Conservation (phyloP, 2,329 filamentous ascomycete genomes). For the Madurella fahalii region DNA sequence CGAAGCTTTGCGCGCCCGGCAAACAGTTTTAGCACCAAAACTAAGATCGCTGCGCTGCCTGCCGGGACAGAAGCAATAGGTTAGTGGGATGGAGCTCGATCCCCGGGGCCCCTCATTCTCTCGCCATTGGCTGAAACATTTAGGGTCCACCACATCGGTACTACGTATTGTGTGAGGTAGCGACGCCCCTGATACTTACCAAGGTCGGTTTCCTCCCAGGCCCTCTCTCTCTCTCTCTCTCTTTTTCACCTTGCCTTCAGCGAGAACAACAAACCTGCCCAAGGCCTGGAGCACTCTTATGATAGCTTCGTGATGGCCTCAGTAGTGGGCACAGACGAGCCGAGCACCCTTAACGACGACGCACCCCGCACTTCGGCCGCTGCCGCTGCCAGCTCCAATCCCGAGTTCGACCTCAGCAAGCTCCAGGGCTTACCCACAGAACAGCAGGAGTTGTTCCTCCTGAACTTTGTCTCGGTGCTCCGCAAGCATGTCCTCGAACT, state of each 20-base stretch:
- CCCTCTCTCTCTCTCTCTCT: too few relatives aligned
- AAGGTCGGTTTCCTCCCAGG: background rate
- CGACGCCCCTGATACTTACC: background rate
- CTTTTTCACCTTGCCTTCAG: background rate
- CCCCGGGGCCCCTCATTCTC: conserved; percentile 10
- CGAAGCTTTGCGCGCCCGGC: too few relatives aligned
- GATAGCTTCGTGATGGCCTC: conserved; percentile 21
- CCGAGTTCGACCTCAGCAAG: conserved; percentile 85
- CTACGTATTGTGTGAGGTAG: conserved; percentile 6
- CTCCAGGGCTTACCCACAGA: conserved; percentile 85
- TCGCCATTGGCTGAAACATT: conserved; percentile 13
- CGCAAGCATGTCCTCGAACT: conserved; percentile 74
- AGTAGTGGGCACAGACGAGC: conserved; percentile 23
- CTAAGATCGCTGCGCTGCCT: conserved; percentile 14
- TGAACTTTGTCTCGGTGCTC: conserved; percentile 82
- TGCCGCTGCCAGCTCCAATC: conserved; percentile 48
- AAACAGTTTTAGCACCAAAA: background rate
- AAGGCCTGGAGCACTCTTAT: background rate
- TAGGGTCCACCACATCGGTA: conserved; percentile 3
- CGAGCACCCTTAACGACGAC: conserved; percentile 35
- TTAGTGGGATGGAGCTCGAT: background rate
- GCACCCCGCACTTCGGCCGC: conserved; percentile 28
- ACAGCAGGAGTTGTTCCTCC: conserved; percentile 90
- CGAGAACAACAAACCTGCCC: background rate
- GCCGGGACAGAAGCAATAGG: conserved; percentile 12